Evolutionary conservation across 768 basidiomycete genomes (phyloP), one percentile per base, ranked within the genome.

Genomic region (Lactifluus volemus): DNA sequence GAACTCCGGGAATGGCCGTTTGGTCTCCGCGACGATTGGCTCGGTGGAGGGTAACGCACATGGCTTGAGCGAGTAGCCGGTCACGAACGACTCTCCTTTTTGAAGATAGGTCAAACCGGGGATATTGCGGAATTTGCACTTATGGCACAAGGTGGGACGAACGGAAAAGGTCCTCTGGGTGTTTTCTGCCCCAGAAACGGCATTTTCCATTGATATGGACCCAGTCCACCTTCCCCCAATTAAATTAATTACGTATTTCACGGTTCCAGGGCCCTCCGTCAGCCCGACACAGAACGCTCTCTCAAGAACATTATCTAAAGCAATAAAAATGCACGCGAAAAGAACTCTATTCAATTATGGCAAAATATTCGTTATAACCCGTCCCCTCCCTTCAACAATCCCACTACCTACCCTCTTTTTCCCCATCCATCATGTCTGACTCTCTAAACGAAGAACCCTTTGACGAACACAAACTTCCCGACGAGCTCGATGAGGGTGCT

Each of bases 351-450:
- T 77, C 65, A 55, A 55, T 63, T 58, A 58, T 55, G 59, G 64
- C 63, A 60, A 66, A 65, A 66, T 66, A 66, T 32, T 66, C 81
- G 82, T 83, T 86, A 88, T 89, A 88, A 84, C 83, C 81, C 81
- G 69, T 67, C 70, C 73, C 74, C 73, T 70, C 71, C 73, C 72
- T 70, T 68, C 74, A 73, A 74, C 75, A 73, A 69, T 67, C 60
- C 71, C 71, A 63, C 68, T 68, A 67, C 70, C 64, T 56, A 42
- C 68, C 69, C 68, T 66, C 51, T 11, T 66, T 67, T 58, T 38
- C 38, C 62, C 48, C 65, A 59, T 47, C 63, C 70, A 63, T 69
- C 67, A 87, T 88, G 86, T 85, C 86, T 64, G 78, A 79, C 69
- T 83, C 86, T 55, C 81, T 82, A 44, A 73, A 74, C 25, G 81